Evolutionary conservation across 805 yeast genomes (phyloP).

Genomic region (Ogataea wickerhamii): DNA sequence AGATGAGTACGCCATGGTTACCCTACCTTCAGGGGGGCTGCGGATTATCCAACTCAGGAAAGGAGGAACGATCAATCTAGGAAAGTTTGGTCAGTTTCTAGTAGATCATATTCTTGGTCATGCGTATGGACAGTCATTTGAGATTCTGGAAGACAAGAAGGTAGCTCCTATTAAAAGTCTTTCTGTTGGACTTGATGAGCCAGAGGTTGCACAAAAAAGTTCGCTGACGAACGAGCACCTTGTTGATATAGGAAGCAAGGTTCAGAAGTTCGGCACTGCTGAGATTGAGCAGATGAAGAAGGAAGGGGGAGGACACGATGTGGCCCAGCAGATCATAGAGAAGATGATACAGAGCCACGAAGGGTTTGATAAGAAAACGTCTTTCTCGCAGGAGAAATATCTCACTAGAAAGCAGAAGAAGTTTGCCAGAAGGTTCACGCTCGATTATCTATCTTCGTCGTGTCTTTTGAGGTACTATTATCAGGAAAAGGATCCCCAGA

Average conservation of each 20-base stretch:
- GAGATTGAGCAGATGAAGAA: constrained; percentile 83
- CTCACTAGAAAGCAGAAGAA: constrained; percentile 88
- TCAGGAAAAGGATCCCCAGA: constrained; percentile 69
- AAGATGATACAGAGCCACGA: constrained; percentile 80
- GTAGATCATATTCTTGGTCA: constrained; percentile 74
- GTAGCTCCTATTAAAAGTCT: constrained; percentile 47
- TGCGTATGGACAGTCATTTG: constrained; percentile 87
- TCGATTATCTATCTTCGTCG: constrained; percentile 69
- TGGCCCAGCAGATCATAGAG: constrained; percentile 76
- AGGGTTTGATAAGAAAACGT: constrained; percentile 84
- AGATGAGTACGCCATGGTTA: constrained; percentile 57
- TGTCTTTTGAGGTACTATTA: constrained; percentile 65
- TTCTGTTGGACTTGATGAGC: constrained; percentile 12
- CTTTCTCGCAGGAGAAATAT: constrained; percentile 88
- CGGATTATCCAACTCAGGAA: constrained; percentile 66
- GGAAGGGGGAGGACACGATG: constrained; percentile 55
- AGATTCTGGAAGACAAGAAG: constrained; percentile 56
- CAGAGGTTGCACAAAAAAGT: constrained; percentile 28
- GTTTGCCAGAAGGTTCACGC: constrained; percentile 79
- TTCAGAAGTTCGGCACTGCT: constrained; percentile 70
- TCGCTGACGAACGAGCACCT: constrained; percentile 65
- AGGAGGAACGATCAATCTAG: constrained; percentile 64
- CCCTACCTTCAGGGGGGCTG: constrained; percentile 77
- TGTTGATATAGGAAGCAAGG: constrained; percentile 61
- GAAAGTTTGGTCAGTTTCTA: constrained; percentile 86